Evolutionary conservation across 1,284 basidiomycete genomes (phyloP), one percentile per base, ranked within the genome.

Genomic region (Pseudozyma flocculosa): DNA sequence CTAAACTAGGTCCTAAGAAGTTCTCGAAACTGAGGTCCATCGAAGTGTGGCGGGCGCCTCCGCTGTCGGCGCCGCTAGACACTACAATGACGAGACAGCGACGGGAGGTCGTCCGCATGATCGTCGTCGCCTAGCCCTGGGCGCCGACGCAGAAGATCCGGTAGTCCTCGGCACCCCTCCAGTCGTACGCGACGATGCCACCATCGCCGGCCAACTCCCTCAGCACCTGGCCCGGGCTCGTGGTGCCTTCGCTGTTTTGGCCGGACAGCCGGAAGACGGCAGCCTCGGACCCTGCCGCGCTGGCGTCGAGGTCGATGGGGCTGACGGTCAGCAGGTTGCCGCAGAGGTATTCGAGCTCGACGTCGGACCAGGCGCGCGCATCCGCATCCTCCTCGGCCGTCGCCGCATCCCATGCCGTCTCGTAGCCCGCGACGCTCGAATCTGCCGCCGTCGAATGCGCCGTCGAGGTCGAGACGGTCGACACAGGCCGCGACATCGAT

Each of bases 161-260:
- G 40, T 59, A 69, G 34, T 69, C 66, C 38, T 69, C 52, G 0
- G 62, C 62, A 23, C 66, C 66, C 2, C 66, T 43, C 66, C 66
- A 69, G 40, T 69, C 67, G 24, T 61, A 66, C 4, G 62, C 66
- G 22, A 61, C 39, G n/a, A 59, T 39, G 11, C 50, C 59, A 9
- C 49, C 62, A 41, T 62, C 51, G 32, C 62, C 66, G 14, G 34
- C 50, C 2, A 53, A 43, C 24, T 65, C 58, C 30, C 14, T 34
- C 10, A 34, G 32, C 32, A 34, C 32, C 32, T 34, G 32, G 32
- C 32, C 15, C 14, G 7, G 32, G 32, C 32, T 34, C 32, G 7
- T 13, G 9, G 7, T 13, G 32, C 32, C 38, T n/a, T 19, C 38
- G 38, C 10, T 8, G 9, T 4, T n/a, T 4, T 22, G 18, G 21